Evolutionary conservation across 257 asterid genomes (phyloP).

Genomic region (Jaltomata sinuosa): DNA sequence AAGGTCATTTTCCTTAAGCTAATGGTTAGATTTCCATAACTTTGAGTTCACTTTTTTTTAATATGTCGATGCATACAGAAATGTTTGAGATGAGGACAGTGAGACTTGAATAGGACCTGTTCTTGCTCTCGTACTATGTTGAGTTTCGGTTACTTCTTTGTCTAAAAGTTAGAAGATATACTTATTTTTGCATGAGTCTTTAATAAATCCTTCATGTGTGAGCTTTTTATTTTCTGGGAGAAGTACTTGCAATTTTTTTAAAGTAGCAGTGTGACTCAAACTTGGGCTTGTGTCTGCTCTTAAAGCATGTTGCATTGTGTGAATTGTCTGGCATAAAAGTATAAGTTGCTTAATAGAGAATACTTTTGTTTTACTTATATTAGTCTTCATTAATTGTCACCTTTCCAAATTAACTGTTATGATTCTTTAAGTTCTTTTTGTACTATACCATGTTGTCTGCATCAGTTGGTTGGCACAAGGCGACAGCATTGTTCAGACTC

Average conservation of each 20-base stretch:
- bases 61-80: background rate
- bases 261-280: background rate
- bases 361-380: background rate
- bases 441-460: background rate
- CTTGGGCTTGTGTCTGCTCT: background rate
- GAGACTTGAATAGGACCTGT: background rate
- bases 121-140: background rate
- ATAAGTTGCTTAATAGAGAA: background rate
- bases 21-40: background rate
- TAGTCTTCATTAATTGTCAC: background rate
- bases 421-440: background rate
- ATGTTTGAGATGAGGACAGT: background rate
- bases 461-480: background rate
- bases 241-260: background rate
- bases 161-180: background rate
- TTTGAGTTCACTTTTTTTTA: background rate
- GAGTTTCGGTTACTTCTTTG: background rate
- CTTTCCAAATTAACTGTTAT: background rate
- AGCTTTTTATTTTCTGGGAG: background rate
- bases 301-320: background rate
- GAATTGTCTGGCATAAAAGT: background rate
- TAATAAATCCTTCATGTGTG: background rate
- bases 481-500: background rate
- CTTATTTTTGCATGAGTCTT: background rate
- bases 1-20: background rate